Evolutionary conservation across 2,329 filamentous ascomycete species (phyloP).

Genomic region (Ophiobolus disseminans): DNA sequence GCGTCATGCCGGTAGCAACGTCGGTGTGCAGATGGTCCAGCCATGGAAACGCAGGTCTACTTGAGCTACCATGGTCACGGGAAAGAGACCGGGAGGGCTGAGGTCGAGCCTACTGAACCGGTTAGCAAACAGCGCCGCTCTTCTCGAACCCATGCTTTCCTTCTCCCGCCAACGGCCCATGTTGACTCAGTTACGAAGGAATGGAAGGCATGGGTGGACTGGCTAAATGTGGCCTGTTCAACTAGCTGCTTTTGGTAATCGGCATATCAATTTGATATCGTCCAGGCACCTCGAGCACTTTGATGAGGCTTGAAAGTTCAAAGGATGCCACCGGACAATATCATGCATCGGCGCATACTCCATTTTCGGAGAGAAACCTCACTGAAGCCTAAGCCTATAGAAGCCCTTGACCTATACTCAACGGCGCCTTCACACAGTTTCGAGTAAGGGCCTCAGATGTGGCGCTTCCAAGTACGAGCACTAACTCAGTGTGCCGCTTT

Average conservation of each 20-base stretch:
- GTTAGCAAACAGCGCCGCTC: slow-evolving; percentile 23
- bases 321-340: slow-evolving; percentile 33
- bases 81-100: slow-evolving; percentile 12
- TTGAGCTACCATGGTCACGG: slow-evolving; percentile 20
- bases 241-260: slow-evolving; percentile 32
- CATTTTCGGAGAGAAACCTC: slow-evolving; percentile 33
- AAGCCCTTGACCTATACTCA: slow-evolving; percentile 39
- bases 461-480: slow-evolving; percentile 26
- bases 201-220: slow-evolving; percentile 24
- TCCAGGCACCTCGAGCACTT: slow-evolving; percentile 22
- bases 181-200: slow-evolving; percentile 21
- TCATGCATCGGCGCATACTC: slow-evolving; percentile 42
- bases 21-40: slow-evolving; percentile 13
- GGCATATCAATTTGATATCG: slow-evolving; percentile 28
- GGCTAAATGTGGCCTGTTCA: slow-evolving; percentile 28
- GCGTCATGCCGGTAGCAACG: slow-evolving; percentile 14
- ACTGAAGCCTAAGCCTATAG: slow-evolving; percentile 25
- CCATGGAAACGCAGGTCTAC: slow-evolving; percentile 13
- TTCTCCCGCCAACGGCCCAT: slow-evolving; percentile 28
- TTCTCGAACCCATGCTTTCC: slow-evolving; percentile 36
- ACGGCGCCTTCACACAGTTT: slow-evolving; percentile 30
- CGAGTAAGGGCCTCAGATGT: slow-evolving; percentile 34
- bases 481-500: slow-evolving; percentile 30
- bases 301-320: slow-evolving; percentile 41
- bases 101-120: slow-evolving; percentile 7